Percentiles rank a stretch among this genome's conserved stretches.
Evolutionary conservation across 179 eudicot genomes (phyloP).

Genomic region (Silene noctiflora): DNA sequence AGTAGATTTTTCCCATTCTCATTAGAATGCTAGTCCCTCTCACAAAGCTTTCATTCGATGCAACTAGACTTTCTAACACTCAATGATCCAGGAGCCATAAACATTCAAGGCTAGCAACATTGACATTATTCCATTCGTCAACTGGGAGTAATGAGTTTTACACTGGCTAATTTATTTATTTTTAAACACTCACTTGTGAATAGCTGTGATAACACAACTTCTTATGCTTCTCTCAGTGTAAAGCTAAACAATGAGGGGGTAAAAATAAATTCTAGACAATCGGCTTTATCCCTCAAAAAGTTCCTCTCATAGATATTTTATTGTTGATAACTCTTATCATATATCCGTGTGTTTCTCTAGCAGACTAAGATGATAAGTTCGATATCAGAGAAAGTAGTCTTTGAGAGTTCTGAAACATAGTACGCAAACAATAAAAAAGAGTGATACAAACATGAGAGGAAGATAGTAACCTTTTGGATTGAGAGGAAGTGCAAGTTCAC

Average conservation of each 20-base stretch:
- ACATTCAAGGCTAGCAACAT: neutral
- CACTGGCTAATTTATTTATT: neutral
- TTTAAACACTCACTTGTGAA: neutral
- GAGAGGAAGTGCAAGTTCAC: slow-evolving; percentile 87
- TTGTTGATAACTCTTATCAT: neutral
- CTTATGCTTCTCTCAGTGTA: neutral
- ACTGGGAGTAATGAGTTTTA: neutral
- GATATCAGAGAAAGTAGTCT: neutral
- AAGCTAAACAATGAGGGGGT: neutral
- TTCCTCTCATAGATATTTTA: neutral
- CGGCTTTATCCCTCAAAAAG: no score
- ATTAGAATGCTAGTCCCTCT: neutral
- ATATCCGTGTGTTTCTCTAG: neutral
- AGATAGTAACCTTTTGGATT: slow-evolving; percentile 57
- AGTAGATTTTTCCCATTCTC: neutral
- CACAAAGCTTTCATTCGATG: neutral
- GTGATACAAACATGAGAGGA: neutral
- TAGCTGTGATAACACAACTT: neutral
- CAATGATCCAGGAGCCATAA: neutral
- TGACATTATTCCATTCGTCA: neutral
- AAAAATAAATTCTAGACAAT: neutral
- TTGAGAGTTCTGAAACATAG: neutral
- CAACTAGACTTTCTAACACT: neutral
- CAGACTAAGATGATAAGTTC: neutral
- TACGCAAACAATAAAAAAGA: neutral